Base-by-base conservation (phyloP, 1,284 basidiomycete genomes). In the Melampsora larici-populina region DNA sequence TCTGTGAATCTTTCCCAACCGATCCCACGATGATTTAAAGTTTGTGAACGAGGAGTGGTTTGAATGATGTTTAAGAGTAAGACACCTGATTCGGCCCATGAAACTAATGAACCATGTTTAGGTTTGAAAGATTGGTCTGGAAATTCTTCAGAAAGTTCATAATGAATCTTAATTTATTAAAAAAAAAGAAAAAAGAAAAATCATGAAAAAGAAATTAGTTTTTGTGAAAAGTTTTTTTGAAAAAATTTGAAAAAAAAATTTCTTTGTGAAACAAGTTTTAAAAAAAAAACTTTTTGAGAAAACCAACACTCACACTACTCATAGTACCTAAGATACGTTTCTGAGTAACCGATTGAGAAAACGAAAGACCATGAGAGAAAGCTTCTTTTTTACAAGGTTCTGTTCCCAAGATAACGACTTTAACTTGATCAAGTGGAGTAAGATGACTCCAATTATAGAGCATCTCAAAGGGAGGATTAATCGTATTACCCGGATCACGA, bases 341-440 rank as follows among this genome's bases (percentile, higher is more conserved):
- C 62, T 36, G 62, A 31, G 31, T 21, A 18, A 51, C 46, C 1
- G 58, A 62, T 33, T 77, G 74, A 5, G 76, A 78, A 62, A 65
- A 78, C n/a, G 76, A 68, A 17, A 78, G 33, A 40, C 76, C 76
- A 29, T 70, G 67, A 11, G 76, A 5, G 24, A 43, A 46, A 31
- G 29, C 15, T 46, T 51, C 21, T 51, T 7, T 40, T 13, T 1
- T 2, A 43, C 5, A 49, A 1, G 69, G 68, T 21, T 18, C 13
- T 6, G 18, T 4, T 26, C 68, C 76, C 24, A 78, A 29, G 48
- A 78, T 78, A 29, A 78, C 68, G 17, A 78, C 76, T 26, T 78
- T 78, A 11, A 78, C 63, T 43, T 51, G 46, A 65, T 71, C 69
- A 18, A 78, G 36, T 1, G 76, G 76, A 9, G 76, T 78, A 9